Evolutionary conservation across 306 rosid species (phyloP).

Genomic region (Astragalus glycyphyllos): DNA sequence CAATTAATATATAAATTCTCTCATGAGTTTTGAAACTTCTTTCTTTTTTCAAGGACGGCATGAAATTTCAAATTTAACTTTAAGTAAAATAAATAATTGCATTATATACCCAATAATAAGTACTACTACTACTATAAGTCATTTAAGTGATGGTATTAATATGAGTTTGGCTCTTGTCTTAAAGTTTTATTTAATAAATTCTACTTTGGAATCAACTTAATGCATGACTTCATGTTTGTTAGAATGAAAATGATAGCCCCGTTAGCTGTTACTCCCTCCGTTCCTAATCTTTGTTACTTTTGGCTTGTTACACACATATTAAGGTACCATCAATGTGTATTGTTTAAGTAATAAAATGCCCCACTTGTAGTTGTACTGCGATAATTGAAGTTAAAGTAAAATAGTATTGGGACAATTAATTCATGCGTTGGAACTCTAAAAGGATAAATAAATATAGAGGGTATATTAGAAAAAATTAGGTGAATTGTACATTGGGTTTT

Average conservation of each 20-base stretch:
- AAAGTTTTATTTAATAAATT: conserved; percentile 14
- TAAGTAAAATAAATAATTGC: not conserved
- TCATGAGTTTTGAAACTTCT: not conserved
- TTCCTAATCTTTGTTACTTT: too few species aligned
- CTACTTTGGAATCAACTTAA: conserved; percentile 42
- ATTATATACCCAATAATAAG: not conserved
- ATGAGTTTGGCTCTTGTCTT: conserved; percentile 16
- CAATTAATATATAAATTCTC: too few species aligned
- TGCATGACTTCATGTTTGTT: conserved; percentile 46
- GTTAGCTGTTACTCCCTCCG: conserved; percentile 9
- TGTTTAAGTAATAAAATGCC: too few species aligned
- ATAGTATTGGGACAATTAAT: too few species aligned
- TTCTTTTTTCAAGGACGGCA: not conserved
- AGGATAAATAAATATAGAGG: too few species aligned
- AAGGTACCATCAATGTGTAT: too few species aligned
- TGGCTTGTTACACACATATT: too few species aligned
- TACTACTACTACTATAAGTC: not conserved
- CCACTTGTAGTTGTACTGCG: too few species aligned
- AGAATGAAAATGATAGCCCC: conserved; percentile 35
- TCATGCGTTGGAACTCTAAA: too few species aligned
- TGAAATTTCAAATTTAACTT: conserved; percentile 13
- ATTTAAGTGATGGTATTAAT: conserved; percentile 39
- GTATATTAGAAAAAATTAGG: too few species aligned
- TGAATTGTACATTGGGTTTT: too few species aligned
- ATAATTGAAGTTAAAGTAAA: too few species aligned